Percentiles rank a stretch among this genome's conserved stretches.
Conservation (phyloP, 1,284 basidiomycete genomes). For the Leccinum pallidistipes region DNA sequence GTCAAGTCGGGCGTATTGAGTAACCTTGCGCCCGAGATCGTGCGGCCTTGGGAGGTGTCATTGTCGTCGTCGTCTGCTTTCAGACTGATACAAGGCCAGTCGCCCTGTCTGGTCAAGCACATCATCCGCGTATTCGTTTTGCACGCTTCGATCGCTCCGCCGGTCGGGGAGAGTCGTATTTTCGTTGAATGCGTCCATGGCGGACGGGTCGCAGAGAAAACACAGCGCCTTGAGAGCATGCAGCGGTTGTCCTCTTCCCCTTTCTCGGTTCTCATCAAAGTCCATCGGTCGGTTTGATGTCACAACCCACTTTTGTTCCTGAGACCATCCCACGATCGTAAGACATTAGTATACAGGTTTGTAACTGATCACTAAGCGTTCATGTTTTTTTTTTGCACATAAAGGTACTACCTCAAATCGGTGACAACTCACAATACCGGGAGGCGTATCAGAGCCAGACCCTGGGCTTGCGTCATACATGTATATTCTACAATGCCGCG, state of each 20-base stretch:
- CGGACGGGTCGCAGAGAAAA: constrained; percentile 55
- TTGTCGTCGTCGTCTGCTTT: constrained; percentile 2
- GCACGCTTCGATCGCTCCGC: constrained; percentile 86
- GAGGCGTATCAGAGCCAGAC: no score
- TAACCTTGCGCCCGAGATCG: constrained; percentile 71
- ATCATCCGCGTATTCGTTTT: constrained; percentile 84
- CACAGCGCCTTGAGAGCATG: constrained; percentile 72
- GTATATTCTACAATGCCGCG: no score
- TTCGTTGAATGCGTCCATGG: constrained; percentile 76
- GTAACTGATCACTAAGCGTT: no score
- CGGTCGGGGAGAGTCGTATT: constrained; percentile 87
- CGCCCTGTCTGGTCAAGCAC: constrained; percentile 67
- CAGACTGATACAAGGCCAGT: constrained; percentile 46
- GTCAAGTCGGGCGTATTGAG: constrained; percentile 75
- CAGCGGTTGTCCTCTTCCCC: constrained; percentile 47
- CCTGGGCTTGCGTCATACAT: no score
- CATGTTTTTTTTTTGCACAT: no score
- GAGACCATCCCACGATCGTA: no score
- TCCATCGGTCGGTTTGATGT: background rate
- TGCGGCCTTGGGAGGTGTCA: constrained; percentile 61
- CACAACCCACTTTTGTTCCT: constrained; percentile 83
- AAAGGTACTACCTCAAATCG: no score
- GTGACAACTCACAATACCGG: no score
- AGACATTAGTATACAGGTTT: no score
- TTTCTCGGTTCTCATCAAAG: background rate